phyloP scores from a whole-genome alignment of 805 yeast species.

The Ogataea saltuana region DNA sequence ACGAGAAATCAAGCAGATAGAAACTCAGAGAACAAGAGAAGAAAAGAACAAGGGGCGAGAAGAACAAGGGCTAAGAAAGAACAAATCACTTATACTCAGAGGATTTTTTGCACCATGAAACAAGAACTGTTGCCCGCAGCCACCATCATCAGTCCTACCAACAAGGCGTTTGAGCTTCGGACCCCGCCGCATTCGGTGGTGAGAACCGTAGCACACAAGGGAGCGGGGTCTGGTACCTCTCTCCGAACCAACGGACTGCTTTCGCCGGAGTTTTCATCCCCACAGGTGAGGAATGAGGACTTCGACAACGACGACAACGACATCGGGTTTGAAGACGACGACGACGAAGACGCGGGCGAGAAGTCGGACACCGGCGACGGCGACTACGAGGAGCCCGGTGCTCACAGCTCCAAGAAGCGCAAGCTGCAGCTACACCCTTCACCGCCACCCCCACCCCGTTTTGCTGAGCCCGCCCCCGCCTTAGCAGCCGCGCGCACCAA shows the following conservation, averaged over 20 bases:
- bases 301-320: slow-evolving; percentile 12
- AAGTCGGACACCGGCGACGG: slow-evolving; percentile 16
- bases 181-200: slow-evolving; percentile 35
- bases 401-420: slow-evolving; percentile 17
- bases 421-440: slow-evolving; percentile 16
- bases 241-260: slow-evolving; percentile 28
- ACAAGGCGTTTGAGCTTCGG: slow-evolving; percentile 29
- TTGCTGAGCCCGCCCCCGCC: slow-evolving; percentile 14
- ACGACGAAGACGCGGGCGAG: slow-evolving; percentile 16
- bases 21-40: no score
- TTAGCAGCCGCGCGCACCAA: slow-evolving; percentile 4
- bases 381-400: slow-evolving; percentile 20
- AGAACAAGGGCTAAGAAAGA: background rate
- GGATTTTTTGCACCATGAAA: slow-evolving; percentile 10
- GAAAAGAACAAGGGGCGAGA: no score
- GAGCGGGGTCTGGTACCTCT: slow-evolving; percentile 11
- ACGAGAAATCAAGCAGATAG: no score
- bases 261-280: slow-evolving; percentile 51
- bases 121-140: slow-evolving; percentile 28
- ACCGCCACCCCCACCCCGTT: slow-evolving; percentile 27
- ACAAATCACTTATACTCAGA: no score
- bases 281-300: slow-evolving; percentile 34
- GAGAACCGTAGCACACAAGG: slow-evolving; percentile 16
- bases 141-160: slow-evolving; percentile 29
- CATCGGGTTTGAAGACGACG: slow-evolving; percentile 12